Base-by-base conservation (phyloP, 768 basidiomycete genomes). In the Tubosaeta sp. region DNA sequence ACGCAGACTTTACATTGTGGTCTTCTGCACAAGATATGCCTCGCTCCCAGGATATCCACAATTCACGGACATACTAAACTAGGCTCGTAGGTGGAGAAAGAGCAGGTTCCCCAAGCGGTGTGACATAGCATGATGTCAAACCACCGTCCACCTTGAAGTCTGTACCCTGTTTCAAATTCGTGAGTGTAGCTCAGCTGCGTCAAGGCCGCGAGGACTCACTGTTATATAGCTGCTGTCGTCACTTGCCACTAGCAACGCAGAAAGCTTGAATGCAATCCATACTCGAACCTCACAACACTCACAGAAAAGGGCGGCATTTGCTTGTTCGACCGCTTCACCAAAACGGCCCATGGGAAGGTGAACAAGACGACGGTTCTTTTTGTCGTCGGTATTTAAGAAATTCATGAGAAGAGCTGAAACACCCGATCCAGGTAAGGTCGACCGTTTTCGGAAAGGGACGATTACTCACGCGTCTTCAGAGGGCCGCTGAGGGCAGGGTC, bases 91-190 rank as follows among this genome's bases (percentile, higher is more conserved):
- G 94, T 41, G 91, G 84, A 36, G 83, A 62, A 18, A 92, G 72
- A 25, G 73, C 70, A 22, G 82, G 85, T 56, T 94, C 88, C 51
- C 94, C 94, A 25, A 82, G 64, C 3, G 94, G 80, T 13, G 94
- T 96, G 54, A 97, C 94, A 67, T 99, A 99, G 63, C 90, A 91
- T 10, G 87, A 85, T 46, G 87, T 81, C 56, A 99, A 77, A 27
- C 96, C 96, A 29, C 96, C 96, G 58, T 98, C 96, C 38, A 99
- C 96, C 64, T 85, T 84, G 75, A 98, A 93, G 69, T 98, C 95
- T 45, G 86, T 86, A 34, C 89, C 88, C 88, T 90, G 50, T 40
- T 48, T 41, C 18, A 56, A 30, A 14, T 25, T 25, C 24, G 35
- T 57, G 34, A 56, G 48, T 36, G 27, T 59, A n/a, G 6, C 51